Conservation (phyloP, 1,284 basidiomycete species). For the Spongispora temasekensis region DNA sequence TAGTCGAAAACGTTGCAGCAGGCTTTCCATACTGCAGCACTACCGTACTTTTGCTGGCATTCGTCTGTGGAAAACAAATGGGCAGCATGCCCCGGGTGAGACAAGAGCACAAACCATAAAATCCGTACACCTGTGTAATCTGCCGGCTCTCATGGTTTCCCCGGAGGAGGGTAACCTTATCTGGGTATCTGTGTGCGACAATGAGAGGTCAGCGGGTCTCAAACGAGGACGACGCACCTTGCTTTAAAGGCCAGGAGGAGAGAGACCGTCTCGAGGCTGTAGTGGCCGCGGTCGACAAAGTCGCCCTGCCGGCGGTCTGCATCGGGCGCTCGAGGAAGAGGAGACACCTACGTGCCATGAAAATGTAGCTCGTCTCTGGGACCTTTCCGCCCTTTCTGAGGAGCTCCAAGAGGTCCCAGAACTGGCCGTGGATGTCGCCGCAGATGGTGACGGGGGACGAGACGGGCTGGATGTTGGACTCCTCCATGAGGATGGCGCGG, state of each 20-base stretch:
- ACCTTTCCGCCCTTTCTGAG: constrained; percentile 87
- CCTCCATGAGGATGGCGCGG: constrained; percentile 85
- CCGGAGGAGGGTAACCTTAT: constrained; percentile 86
- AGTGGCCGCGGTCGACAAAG: constrained; percentile 97
- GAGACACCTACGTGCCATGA: constrained; percentile 82
- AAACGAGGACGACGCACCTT: constrained; percentile 50
- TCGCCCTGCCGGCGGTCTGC: constrained; percentile 69
- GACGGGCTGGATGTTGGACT: constrained; percentile 94
- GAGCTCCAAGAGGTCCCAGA: constrained; percentile 94
- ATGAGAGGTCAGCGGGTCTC: constrained; percentile 6
- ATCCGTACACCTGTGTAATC: constrained; percentile 98
- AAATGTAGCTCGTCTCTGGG: constrained; percentile 93
- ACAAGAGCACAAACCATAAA: constrained; percentile 72
- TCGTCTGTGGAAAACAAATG: constrained; percentile 62
- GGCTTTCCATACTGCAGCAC: constrained; percentile 92
- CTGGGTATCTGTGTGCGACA: constrained; percentile 75
- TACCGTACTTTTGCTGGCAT: constrained; percentile 96
- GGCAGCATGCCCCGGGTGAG: neutral
- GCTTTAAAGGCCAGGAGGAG: constrained; percentile 89
- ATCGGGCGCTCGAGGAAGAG: constrained; percentile 14
- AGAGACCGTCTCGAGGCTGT: constrained; percentile 95
- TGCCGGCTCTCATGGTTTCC: constrained; percentile 97
- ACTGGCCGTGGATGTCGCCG: constrained; percentile 94
- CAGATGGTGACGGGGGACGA: constrained; percentile 90
- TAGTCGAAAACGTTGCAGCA: constrained; percentile 97